These are phyloP conservation scores for Gonium pectorale DNA, from an alignment of 139 green algal genomes.

Conservation along the genomic window DNA sequence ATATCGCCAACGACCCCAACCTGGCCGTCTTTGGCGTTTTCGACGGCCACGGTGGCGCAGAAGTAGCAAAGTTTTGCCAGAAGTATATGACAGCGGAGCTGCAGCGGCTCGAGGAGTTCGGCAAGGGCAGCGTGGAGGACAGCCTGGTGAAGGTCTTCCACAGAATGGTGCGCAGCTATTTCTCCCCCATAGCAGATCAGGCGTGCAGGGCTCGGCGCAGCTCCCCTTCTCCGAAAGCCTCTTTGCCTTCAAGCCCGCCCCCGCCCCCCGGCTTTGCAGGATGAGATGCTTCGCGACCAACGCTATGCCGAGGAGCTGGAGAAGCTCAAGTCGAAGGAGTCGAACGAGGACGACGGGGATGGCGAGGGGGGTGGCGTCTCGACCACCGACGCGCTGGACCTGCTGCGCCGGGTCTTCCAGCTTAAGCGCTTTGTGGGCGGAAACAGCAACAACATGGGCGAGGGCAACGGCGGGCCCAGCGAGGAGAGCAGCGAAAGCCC, in stretches of 20 bases:
- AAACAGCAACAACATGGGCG: constrained; percentile 29
- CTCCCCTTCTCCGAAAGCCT: no score
- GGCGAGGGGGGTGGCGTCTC: constrained; percentile 48
- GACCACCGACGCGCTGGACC: constrained; percentile 68
- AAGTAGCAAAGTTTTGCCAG: constrained; percentile 92
- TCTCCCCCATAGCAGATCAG: no score
- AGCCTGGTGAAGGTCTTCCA: constrained; percentile 82
- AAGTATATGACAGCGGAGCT: constrained; percentile 84
- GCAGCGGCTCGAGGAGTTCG: constrained; percentile 66
- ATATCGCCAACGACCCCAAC: constrained; percentile 49
- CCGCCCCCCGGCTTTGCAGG: neutral
- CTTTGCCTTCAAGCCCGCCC: neutral
- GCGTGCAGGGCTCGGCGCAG: no score
- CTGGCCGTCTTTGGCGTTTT: constrained; percentile 89
- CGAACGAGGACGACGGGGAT: constrained; percentile 55
- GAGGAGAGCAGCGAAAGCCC: constrained; percentile 41
- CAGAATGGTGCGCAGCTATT: constrained; percentile 74
- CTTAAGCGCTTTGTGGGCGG: constrained; percentile 67
- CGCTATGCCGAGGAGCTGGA: constrained; percentile 71
- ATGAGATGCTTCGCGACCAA: constrained; percentile 77
- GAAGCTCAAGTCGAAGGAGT: constrained; percentile 66
- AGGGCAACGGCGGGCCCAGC: constrained; percentile 32
- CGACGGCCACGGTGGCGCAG: constrained; percentile 87
- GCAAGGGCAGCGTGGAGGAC: constrained; percentile 70
- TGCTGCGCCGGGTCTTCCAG: constrained; percentile 72